Evolutionary conservation across 116 monocot species (phyloP), one percentile per base, ranked within the genome.

Genomic region (Thalassia testudinum): DNA sequence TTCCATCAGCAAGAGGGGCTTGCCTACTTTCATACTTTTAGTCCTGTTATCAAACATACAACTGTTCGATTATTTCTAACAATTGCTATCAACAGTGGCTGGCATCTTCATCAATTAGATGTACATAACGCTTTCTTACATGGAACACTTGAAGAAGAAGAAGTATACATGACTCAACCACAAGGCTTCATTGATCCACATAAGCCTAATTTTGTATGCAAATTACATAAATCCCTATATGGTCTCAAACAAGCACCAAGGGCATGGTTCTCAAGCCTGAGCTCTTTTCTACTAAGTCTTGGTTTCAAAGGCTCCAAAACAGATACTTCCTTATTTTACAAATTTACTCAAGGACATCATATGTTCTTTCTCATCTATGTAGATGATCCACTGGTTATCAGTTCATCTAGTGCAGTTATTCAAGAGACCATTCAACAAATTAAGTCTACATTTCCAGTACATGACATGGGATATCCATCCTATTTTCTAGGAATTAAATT

Each of bases 101-200:
- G 7, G 43, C 13, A 26, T 42, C n/a, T 58, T 2, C 12, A 44
- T 24, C 58, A 54, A 30, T 34, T 54, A 30, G 54, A 54, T 54
- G 54, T 27, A n/a, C 2, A 37, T 1, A 54, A 54, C 20, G 3
- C 3, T n/a, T 54, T 54, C 30, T 27, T 52, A 26, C 21, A 23
- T 52, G 23, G 52, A 2, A 23, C n/a, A 21, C 23, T 52, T n/a
- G n/a, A n/a, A 6, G 7, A 52, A 22, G 25, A 22, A 24, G 25
- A 52, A 52, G 25, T 52, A 40, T 56, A 56, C 1, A 52, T 52
- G 52, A 5, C n/a, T 1, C 56, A 37, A 37, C 19, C 38, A 1
- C n/a, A n/a, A 20, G 40, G 56, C 1, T 56, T 38, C 17, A 37
- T 25, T 21, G 12, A 23, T n/a, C 40, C 40, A 40, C 40, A 40